Conservation (phyloP, 371 early-diverging fungal species). For the Mortierella sp. region DNA sequence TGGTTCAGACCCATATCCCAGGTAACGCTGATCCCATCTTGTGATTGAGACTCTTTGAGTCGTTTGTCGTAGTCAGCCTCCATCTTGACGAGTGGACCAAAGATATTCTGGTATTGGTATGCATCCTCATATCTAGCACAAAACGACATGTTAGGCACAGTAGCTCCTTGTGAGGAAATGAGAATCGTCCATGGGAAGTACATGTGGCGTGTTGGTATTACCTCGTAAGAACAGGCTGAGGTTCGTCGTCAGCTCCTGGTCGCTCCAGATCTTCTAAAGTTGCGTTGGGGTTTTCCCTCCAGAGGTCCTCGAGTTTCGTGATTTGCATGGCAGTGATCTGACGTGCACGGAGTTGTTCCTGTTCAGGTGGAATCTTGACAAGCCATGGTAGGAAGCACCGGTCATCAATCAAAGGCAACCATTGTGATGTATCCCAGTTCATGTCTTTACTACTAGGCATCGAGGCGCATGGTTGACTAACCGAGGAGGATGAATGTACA, state of each 20-base stretch:
- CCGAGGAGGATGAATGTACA: too few relatives aligned
- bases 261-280: slow-evolving; percentile 88
- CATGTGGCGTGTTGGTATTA: too few relatives aligned
- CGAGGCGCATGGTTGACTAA: slow-evolving; percentile 92
- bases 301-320: slow-evolving; percentile 89
- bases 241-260: slow-evolving; percentile 88
- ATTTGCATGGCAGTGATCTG: slow-evolving; percentile 89
- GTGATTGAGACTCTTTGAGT: slow-evolving; percentile 96
- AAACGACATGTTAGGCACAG: too few relatives aligned
- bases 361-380: slow-evolving; percentile 90
- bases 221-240: slow-evolving; percentile 82
- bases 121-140: slow-evolving; percentile 90
- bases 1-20: slow-evolving; percentile 97
- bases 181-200: too few relatives aligned
- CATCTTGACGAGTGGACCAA: slow-evolving; percentile 95
- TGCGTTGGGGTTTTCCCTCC: slow-evolving; percentile 85
- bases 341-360: slow-evolving; percentile 87
- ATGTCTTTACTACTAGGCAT: slow-evolving; percentile 91
- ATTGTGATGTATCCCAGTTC: slow-evolving; percentile 96
- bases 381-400: slow-evolving; percentile 94
- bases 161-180: too few relatives aligned
- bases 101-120: slow-evolving; percentile 95
- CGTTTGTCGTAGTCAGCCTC: slow-evolving; percentile 97
- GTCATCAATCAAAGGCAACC: slow-evolving; percentile 97
- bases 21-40: slow-evolving; percentile 94